These are phyloP conservation scores for Smittium culicis DNA, from an alignment of 371 early-diverging fungal genomes.

Conservation along the genomic window DNA sequence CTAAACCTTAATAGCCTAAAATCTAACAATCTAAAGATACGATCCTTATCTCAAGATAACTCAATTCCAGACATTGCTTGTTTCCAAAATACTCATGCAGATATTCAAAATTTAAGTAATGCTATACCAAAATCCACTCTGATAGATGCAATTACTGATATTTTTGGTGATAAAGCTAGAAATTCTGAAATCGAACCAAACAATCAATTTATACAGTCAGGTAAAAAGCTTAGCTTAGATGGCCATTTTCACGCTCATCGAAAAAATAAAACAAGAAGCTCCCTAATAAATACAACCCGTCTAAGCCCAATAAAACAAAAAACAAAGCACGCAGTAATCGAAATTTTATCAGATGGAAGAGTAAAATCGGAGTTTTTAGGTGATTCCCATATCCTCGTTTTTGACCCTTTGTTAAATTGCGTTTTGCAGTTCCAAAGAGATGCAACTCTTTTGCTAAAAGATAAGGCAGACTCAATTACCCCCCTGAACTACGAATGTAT, in stretches of 20 bases:
- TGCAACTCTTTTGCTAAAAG: not conserved
- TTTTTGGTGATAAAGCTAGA: not conserved
- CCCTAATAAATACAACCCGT: slow-evolving; percentile 2
- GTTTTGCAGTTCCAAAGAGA: slow-evolving; percentile 10
- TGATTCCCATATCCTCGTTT: slow-evolving; percentile 9
- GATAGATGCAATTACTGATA: not conserved
- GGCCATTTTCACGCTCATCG: not conserved
- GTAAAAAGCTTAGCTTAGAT: not conserved
- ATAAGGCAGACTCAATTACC: not conserved
- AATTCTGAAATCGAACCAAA: not conserved
- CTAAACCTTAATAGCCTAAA: not conserved
- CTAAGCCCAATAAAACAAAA: slow-evolving; percentile 10
- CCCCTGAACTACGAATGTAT: not conserved
- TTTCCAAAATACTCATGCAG: not conserved
- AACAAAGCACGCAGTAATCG: slow-evolving; percentile 10
- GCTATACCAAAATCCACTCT: not conserved
- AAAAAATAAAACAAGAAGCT: not conserved
- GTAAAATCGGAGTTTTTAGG: slow-evolving; percentile 11
- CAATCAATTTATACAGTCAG: not conserved
- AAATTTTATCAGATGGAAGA: slow-evolving; percentile 12
- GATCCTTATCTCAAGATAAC: not conserved
- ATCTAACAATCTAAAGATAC: not conserved
- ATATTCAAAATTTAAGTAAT: not conserved
- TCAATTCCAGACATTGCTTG: not conserved
- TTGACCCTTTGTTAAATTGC: slow-evolving; percentile 5